Percentiles rank a stretch among this genome's conserved stretches.
Conservation (phyloP, 2,329 filamentous ascomycete genomes). For the Kalmusia sp. region DNA sequence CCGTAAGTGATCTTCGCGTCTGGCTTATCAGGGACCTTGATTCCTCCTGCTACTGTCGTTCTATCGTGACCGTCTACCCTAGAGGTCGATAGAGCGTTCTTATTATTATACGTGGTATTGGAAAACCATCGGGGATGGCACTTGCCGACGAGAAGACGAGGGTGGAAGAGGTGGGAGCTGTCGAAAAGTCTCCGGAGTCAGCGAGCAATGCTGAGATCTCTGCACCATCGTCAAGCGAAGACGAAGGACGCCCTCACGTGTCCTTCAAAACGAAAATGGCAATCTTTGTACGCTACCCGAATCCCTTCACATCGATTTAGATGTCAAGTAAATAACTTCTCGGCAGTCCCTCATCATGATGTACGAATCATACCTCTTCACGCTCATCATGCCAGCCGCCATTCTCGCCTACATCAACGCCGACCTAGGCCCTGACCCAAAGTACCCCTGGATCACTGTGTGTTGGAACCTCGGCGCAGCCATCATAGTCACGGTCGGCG, state of each 20-base stretch:
- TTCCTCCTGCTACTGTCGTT: too few relatives aligned
- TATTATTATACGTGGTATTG: too few relatives aligned
- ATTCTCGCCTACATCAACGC: slow-evolving; percentile 45
- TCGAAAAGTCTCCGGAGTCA: slow-evolving; percentile 3
- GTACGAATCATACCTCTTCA: slow-evolving; percentile 42
- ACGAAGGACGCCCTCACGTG: slow-evolving; percentile 11
- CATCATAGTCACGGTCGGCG: slow-evolving; percentile 44
- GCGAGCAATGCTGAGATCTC: neutral
- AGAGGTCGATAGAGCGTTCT: too few relatives aligned
- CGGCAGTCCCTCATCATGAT: slow-evolving; percentile 18
- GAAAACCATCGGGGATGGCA: neutral
- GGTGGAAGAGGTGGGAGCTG: neutral
- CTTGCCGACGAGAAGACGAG: slow-evolving; percentile 1
- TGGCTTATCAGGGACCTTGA: too few relatives aligned
- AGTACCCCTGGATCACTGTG: slow-evolving; percentile 47
- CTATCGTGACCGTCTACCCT: too few relatives aligned
- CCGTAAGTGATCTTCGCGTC: too few relatives aligned
- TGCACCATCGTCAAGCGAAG: neutral
- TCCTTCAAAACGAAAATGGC: slow-evolving; percentile 23
- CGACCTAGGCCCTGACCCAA: slow-evolving; percentile 43
- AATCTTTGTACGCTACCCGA: slow-evolving; percentile 13
- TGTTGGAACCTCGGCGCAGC: slow-evolving; percentile 38
- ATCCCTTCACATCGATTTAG: neutral
- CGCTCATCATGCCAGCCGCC: slow-evolving; percentile 44
- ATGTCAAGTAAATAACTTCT: slow-evolving; percentile 8